Conservation (phyloP, 1,139 yeast species). For the Zygosaccharomyces sapae region DNA sequence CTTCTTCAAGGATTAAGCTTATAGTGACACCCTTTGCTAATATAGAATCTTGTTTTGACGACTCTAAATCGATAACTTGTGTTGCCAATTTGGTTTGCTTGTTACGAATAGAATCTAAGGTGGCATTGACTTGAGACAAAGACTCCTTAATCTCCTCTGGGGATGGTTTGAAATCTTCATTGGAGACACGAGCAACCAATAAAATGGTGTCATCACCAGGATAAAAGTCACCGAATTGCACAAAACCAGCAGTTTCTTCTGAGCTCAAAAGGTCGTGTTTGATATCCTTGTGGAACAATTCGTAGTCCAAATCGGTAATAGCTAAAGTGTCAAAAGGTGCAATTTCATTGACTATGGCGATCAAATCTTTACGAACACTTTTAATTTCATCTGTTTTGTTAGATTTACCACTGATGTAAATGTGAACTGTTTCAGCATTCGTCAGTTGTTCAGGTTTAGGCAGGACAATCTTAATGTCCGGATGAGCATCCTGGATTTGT, state of each 20-base stretch:
- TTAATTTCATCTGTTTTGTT: constrained; percentile 44
- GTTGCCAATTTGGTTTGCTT: constrained; percentile 53
- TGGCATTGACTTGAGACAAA: constrained; percentile 46
- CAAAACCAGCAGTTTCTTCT: constrained; percentile 49
- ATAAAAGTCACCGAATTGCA: constrained; percentile 48
- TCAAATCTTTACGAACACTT: constrained; percentile 61
- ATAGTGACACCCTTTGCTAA: constrained; percentile 32
- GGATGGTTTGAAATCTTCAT: constrained; percentile 52
- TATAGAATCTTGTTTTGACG: constrained; percentile 55
- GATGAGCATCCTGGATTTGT: constrained; percentile 34
- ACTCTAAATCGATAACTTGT: constrained; percentile 49
- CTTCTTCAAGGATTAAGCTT: constrained; percentile 38
- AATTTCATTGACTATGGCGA: constrained; percentile 65
- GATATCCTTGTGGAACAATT: constrained; percentile 50
- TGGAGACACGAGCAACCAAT: constrained; percentile 48
- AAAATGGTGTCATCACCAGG: constrained; percentile 40
- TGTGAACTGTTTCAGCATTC: constrained; percentile 38
- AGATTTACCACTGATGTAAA: constrained; percentile 44
- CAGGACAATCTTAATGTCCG: constrained; percentile 49
- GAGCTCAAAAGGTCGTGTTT: constrained; percentile 46
- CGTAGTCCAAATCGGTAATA: constrained; percentile 65
- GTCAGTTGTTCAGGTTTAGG: constrained; percentile 47
- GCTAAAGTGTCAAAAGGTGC: constrained; percentile 62
- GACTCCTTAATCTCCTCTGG: constrained; percentile 45
- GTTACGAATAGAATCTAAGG: constrained; percentile 55